Evolutionary conservation across 768 basidiomycete species (phyloP).

Genomic region (Hysterangium stoloniferum): DNA sequence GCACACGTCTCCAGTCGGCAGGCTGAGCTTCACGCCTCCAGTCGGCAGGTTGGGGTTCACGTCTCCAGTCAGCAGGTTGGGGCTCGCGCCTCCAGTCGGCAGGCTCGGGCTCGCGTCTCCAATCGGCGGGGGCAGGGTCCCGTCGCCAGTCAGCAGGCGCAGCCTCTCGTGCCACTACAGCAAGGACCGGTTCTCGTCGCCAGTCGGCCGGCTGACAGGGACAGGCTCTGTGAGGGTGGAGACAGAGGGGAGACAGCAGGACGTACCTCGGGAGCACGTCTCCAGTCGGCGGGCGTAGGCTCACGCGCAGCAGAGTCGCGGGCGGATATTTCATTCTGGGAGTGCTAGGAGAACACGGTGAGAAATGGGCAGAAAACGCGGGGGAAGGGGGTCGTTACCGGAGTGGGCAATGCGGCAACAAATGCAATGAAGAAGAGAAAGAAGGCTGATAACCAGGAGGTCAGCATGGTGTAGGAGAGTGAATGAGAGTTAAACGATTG

Average conservation of each 20-base stretch:
- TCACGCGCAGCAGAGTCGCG: neutral
- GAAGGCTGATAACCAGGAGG: neutral
- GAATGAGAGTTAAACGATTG: no score
- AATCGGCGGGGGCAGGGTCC: neutral
- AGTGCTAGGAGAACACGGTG: no score
- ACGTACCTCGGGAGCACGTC: conserved; percentile 1
- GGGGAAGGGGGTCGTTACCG: neutral
- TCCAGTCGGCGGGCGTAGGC: conserved; percentile 1
- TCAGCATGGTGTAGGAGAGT: neutral
- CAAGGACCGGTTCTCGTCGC: no score
- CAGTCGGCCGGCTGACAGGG: no score
- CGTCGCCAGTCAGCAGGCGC: no score
- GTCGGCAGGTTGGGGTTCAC: neutral
- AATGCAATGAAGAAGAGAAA: neutral
- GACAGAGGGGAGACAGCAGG: no score
- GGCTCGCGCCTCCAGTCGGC: neutral
- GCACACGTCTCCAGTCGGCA: neutral
- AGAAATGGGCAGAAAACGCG: neutral
- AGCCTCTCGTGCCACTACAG: no score
- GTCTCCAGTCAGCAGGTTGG: conserved; percentile 4
- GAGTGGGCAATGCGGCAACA: neutral
- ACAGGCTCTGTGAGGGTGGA: no score
- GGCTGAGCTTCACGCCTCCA: neutral
- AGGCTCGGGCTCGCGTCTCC: conserved; percentile 2
- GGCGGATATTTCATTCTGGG: no score